Percentiles rank a stretch among this genome's conserved stretches.
phyloP scores from a whole-genome alignment of 2,329 filamentous ascomycete genomes.

The Colletotrichum incanum region DNA sequence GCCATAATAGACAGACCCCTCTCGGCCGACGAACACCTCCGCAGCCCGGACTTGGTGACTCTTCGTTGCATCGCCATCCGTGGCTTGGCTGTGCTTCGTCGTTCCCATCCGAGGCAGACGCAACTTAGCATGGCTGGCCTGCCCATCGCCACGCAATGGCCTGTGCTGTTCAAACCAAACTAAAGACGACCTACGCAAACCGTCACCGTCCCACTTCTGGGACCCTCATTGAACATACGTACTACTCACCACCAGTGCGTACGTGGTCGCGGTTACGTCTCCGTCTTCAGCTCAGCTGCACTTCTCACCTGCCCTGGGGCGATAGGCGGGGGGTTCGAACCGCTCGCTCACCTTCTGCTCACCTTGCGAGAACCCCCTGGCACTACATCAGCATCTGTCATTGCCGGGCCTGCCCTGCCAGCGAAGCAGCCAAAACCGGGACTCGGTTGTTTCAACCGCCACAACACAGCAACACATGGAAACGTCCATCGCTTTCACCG shows the following conservation, averaged over 20 bases:
- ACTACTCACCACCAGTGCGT: background rate
- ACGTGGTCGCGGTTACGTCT: slow-evolving; percentile 3
- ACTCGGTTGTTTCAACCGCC: slow-evolving; percentile 38
- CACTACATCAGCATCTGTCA: background rate
- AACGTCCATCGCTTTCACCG: slow-evolving; percentile 38
- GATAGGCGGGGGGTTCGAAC: slow-evolving; percentile 6
- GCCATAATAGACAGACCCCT: background rate
- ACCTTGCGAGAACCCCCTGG: slow-evolving; percentile 24
- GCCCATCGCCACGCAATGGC: background rate
- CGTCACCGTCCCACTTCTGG: background rate
- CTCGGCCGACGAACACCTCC: slow-evolving; percentile 2
- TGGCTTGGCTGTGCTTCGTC: slow-evolving; percentile 27
- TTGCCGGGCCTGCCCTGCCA: slow-evolving; percentile 32
- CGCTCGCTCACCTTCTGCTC: slow-evolving; percentile 13
- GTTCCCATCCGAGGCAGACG: slow-evolving; percentile 5
- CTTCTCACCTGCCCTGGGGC: slow-evolving; percentile 12
- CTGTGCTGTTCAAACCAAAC: background rate
- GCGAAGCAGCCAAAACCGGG: slow-evolving; percentile 35
- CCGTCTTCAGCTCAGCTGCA: slow-evolving; percentile 21
- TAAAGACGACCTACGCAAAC: background rate
- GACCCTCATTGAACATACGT: slow-evolving; percentile 19
- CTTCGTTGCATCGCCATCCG: background rate
- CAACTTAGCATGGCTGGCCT: background rate
- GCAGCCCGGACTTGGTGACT: background rate
- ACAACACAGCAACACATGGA: slow-evolving; percentile 20